These are phyloP conservation scores for Trichoderma polysporum DNA, from an alignment of 2,329 filamentous ascomycete genomes.

Conservation along the genomic window DNA sequence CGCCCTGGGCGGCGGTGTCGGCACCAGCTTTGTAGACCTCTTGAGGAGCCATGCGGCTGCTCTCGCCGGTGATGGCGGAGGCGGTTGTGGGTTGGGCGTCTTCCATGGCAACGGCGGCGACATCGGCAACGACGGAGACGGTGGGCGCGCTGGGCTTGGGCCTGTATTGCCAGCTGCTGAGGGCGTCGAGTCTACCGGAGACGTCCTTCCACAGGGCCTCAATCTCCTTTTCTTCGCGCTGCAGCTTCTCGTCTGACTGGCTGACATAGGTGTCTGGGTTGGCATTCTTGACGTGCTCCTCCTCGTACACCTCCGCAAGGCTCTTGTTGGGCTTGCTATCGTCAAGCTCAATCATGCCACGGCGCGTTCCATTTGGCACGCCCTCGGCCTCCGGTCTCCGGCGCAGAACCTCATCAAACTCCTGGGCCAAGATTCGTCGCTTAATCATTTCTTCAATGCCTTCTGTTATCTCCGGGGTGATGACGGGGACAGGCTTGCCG, in stretches of 20 bases:
- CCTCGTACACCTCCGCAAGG: conserved; percentile 90
- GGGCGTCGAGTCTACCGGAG: conserved; percentile 75
- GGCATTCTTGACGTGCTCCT: conserved; percentile 76
- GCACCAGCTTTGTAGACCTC: conserved; percentile 87
- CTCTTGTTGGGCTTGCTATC: conserved; percentile 85
- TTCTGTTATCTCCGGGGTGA: conserved; percentile 87
- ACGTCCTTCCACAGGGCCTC: conserved; percentile 80
- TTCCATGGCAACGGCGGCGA: conserved; percentile 91
- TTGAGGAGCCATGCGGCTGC: conserved; percentile 84
- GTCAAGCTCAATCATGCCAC: conserved; percentile 77
- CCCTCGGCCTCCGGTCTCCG: conserved; percentile 74
- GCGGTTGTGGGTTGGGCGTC: conserved; percentile 86
- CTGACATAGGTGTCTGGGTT: conserved; percentile 80
- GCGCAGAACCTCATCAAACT: conserved; percentile 89
- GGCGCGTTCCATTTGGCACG: conserved; percentile 58
- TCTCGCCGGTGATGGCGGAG: conserved; percentile 65
- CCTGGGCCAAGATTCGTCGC: conserved; percentile 79
- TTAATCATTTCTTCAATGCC: conserved; percentile 94
- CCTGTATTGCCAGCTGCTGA: conserved; percentile 94
- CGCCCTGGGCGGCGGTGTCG: conserved; percentile 62
- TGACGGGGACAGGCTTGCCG: conserved; percentile 91
- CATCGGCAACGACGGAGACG: conserved; percentile 84
- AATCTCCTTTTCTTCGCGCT: conserved; percentile 80
- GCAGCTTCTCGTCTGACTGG: conserved; percentile 76
- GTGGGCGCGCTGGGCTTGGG: conserved; percentile 80